Conservation (phyloP, 225 moss, liverwort and hornwort genomes). For the Pleurozium schreberi region DNA sequence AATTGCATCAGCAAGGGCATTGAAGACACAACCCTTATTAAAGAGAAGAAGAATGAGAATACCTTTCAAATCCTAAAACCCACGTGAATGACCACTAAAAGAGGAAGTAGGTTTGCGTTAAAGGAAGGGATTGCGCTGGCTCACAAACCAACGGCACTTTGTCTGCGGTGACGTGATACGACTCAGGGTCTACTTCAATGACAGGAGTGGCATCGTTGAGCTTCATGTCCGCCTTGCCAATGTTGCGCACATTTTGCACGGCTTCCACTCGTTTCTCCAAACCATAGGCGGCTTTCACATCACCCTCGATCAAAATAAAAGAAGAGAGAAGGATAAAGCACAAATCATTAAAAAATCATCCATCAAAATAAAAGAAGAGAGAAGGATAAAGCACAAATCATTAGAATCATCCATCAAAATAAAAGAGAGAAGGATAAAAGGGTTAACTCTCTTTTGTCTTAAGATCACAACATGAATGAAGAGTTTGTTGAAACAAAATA, state of each 20-base stretch:
- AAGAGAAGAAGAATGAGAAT: neutral
- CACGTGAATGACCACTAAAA: neutral
- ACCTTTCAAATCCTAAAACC: neutral
- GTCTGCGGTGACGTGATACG: conserved; percentile 66
- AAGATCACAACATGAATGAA: neutral
- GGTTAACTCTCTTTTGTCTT: neutral
- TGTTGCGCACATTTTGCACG: conserved; percentile 49
- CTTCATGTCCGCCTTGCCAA: conserved; percentile 81
- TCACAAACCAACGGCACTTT: conserved; percentile 50
- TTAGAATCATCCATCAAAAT: neutral
- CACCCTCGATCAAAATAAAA: neutral
- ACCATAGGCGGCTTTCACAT: conserved; percentile 34
- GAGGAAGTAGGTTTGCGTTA: conserved; percentile 71
- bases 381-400: too few relatives aligned
- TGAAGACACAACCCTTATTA: neutral
- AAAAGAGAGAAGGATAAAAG: neutral
- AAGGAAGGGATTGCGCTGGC: conserved; percentile 55
- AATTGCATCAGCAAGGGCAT: neutral
- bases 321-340: neutral
- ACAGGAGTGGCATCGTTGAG: conserved; percentile 51
- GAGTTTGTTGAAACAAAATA: neutral
- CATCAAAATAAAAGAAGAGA: neutral
- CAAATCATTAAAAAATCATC: neutral
- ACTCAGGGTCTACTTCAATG: conserved; percentile 73
- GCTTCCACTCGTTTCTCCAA: conserved; percentile 68